phyloP scores from a whole-genome alignment of 495 filamentous ascomycete species.

The Penicilliopsis zonata region DNA sequence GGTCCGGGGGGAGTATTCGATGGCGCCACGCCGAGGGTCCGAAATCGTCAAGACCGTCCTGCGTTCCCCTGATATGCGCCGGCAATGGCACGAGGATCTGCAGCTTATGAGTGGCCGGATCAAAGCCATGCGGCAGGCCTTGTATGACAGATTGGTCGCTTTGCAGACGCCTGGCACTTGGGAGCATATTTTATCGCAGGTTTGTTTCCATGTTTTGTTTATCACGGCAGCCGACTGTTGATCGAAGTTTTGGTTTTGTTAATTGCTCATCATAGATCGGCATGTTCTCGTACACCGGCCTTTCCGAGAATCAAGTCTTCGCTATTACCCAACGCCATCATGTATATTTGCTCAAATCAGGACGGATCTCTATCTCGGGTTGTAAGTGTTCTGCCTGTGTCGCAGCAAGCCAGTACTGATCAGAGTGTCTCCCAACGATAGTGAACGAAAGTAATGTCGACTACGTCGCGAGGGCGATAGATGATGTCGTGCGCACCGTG shows the following conservation, averaged over 20 bases:
- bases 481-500: constrained; percentile 8
- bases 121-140: constrained; percentile 11
- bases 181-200: constrained; percentile 8
- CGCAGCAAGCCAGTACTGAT: neutral
- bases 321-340: constrained; percentile 11
- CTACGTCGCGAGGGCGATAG: constrained; percentile 12
- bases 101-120: constrained; percentile 19
- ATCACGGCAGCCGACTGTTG: neutral
- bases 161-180: constrained; percentile 14
- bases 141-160: constrained; percentile 11
- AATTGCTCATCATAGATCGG: constrained; percentile 10
- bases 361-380: constrained; percentile 19
- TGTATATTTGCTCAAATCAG: constrained; percentile 13
- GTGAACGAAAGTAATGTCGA: constrained; percentile 14
- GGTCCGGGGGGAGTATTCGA: constrained; percentile 21
- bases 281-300: constrained; percentile 19
- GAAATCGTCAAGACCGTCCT: constrained; percentile 22
- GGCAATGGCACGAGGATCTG: constrained; percentile 21
- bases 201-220: neutral
- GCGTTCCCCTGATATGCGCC: constrained; percentile 6
- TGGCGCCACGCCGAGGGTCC: constrained; percentile 20
- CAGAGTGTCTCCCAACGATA: neutral
- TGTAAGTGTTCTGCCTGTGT: constrained; percentile 5
- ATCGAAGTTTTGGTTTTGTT: constrained; percentile 1
- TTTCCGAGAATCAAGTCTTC: constrained; percentile 9